phyloP scores from a whole-genome alignment of 1,139 yeast species.

The Suhomyces chickasaworum region DNA sequence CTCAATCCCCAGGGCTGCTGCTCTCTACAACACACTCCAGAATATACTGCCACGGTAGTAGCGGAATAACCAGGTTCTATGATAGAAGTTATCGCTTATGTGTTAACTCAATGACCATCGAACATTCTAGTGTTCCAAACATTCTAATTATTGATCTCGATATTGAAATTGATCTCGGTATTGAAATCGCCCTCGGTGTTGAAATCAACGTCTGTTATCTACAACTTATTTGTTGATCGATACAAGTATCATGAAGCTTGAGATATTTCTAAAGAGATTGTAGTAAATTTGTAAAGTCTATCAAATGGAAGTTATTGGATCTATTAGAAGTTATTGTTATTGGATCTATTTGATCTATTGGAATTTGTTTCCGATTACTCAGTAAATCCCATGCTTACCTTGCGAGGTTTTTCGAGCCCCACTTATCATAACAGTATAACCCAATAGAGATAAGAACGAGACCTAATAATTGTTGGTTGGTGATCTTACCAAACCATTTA shows the following conservation, averaged over 20 bases:
- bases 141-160: constrained; percentile 14
- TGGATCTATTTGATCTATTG: no score
- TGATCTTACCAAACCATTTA: constrained; percentile 33
- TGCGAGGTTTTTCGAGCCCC: constrained; percentile 37
- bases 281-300: not conserved
- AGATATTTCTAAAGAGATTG: not conserved
- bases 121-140: constrained; percentile 53
- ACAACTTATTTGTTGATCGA: no score
- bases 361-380: no score
- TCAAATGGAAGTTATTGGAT: not conserved
- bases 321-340: no score
- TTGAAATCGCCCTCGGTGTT: no score
- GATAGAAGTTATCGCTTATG: constrained; percentile 9
- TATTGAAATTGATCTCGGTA: no score
- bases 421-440: constrained; percentile 41
- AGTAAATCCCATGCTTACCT: no score
- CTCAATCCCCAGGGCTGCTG: constrained; percentile 39
- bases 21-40: constrained; percentile 59
- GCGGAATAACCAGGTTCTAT: constrained; percentile 47
- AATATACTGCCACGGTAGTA: constrained; percentile 50
- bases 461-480: constrained; percentile 35
- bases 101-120: constrained; percentile 28
- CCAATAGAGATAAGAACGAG: constrained; percentile 36
- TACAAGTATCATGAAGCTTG: no score
- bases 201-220: no score